Conservation (phyloP, 352 stramenopile species). For the Phytophthora pisi region DNA sequence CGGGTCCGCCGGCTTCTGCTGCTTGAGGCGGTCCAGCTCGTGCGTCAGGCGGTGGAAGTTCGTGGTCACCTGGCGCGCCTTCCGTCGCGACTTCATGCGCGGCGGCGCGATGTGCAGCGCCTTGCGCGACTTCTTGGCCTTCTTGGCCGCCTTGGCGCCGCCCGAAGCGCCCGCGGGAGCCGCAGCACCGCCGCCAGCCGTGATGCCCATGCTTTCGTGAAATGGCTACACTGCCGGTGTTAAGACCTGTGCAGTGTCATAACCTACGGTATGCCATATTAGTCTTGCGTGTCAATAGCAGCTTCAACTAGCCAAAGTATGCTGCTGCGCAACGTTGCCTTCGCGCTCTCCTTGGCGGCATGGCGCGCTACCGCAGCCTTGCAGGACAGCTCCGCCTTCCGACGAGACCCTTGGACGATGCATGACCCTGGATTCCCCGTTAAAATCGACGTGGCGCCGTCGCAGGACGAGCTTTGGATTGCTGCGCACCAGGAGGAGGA, state of each 20-base stretch:
- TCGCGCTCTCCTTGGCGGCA: background rate
- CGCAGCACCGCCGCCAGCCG: conserved; percentile 20
- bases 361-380: background rate
- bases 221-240: conserved; percentile 4
- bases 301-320: no score
- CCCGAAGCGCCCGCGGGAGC: background rate
- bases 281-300: background rate
- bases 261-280: background rate
- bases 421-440: conserved; percentile 45
- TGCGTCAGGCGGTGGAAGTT: conserved; percentile 81
- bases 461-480: conserved; percentile 38
- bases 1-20: conserved; percentile 32
- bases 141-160: conserved; percentile 29
- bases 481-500: conserved; percentile 1
- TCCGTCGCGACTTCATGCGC: conserved; percentile 71
- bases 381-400: conserved; percentile 1
- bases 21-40: conserved; percentile 66
- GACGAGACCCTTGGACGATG: conserved; percentile 31
- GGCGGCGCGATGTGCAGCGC: conserved; percentile 61
- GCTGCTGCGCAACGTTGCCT: background rate
- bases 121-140: conserved; percentile 62
- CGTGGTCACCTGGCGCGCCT: conserved; percentile 75
- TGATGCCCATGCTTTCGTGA: conserved; percentile 14
- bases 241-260: no score
- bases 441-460: conserved; percentile 35